Evolutionary conservation across 176 grass and related monocot genomes (phyloP).

Genomic region (Eragrostis curvula): DNA sequence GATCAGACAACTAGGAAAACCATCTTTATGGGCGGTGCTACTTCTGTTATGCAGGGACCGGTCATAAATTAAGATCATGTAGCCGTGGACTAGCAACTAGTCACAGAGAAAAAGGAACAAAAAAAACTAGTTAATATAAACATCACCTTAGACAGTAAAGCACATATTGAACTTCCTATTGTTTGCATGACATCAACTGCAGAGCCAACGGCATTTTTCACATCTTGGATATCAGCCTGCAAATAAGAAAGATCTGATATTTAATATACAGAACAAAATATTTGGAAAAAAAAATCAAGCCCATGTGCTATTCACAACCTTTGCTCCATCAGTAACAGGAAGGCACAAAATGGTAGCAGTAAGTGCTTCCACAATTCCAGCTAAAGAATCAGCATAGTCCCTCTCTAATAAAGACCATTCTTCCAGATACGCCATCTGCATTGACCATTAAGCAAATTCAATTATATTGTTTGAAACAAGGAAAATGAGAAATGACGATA

Average conservation of each 20-base stretch:
- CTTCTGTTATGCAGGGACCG: background rate
- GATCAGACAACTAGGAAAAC: background rate
- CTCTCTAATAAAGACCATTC: conserved; percentile 81
- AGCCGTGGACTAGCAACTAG: conserved; percentile 24
- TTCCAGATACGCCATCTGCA: conserved; percentile 84
- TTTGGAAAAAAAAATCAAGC: conserved; percentile 13
- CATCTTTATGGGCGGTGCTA: conserved; percentile 4
- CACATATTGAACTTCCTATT: conserved; percentile 79
- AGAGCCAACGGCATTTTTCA: conserved; percentile 84
- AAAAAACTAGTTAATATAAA: conserved; percentile 13
- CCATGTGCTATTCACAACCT: conserved; percentile 52
- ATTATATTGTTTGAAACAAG: conserved; percentile 26
- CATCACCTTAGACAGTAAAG: conserved; percentile 77
- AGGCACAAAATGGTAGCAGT: conserved; percentile 81
- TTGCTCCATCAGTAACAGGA: conserved; percentile 85
- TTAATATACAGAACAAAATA: conserved; percentile 12
- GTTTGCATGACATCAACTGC: conserved; percentile 90
- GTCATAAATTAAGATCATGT: background rate
- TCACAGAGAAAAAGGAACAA: conserved; percentile 29
- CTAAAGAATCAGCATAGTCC: conserved; percentile 69
- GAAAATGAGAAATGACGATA: conserved; percentile 8
- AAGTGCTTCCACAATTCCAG: conserved; percentile 73
- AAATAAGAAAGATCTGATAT: conserved; percentile 29
- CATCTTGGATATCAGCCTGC: conserved; percentile 87
- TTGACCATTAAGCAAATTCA: conserved; percentile 41